Evolutionary conservation across 495 filamentous ascomycete species (phyloP).

Genomic region (Aspergillus nanangensis): DNA sequence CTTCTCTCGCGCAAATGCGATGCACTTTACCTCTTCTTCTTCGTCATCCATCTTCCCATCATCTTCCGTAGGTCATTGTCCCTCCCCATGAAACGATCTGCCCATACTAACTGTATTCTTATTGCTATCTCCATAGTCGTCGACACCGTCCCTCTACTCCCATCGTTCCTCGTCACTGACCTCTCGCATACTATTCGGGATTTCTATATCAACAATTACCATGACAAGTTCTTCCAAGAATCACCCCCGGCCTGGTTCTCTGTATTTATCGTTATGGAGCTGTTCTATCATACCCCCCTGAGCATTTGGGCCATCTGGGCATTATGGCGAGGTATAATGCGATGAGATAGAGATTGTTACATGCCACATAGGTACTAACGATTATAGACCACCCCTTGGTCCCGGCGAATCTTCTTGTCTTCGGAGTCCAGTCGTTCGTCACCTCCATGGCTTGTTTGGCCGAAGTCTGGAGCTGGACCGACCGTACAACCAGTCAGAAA

Average conservation of each 20-base stretch:
- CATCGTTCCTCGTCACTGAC: constrained; percentile 44
- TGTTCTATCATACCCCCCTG: constrained; percentile 62
- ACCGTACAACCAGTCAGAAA: constrained; percentile 51
- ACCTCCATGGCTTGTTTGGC: constrained; percentile 69
- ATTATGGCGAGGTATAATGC: constrained; percentile 41
- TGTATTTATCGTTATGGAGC: constrained; percentile 64
- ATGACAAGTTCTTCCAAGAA: constrained; percentile 70
- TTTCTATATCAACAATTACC: constrained; percentile 64
- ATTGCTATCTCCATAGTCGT: constrained; percentile 40
- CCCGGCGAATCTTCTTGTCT: constrained; percentile 65
- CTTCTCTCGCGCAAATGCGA: constrained; percentile 47
- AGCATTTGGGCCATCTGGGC: constrained; percentile 60
- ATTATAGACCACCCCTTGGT: constrained; percentile 50
- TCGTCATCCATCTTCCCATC: constrained; percentile 61
- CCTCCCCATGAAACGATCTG: constrained; percentile 2
- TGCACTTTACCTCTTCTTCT: constrained; percentile 65
- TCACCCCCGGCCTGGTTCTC: constrained; percentile 64
- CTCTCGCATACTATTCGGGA: constrained; percentile 48
- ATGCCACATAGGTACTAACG: too few species aligned
- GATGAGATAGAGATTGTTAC: too few species aligned
- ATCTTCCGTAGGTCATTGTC: constrained; percentile 55
- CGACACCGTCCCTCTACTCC: constrained; percentile 64
- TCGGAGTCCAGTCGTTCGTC: constrained; percentile 62
- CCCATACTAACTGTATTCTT: constrained; percentile 2
- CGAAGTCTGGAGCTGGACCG: constrained; percentile 53